Conservation (phyloP, 345 rosid genomes). For the Rhodamnia argentea region DNA sequence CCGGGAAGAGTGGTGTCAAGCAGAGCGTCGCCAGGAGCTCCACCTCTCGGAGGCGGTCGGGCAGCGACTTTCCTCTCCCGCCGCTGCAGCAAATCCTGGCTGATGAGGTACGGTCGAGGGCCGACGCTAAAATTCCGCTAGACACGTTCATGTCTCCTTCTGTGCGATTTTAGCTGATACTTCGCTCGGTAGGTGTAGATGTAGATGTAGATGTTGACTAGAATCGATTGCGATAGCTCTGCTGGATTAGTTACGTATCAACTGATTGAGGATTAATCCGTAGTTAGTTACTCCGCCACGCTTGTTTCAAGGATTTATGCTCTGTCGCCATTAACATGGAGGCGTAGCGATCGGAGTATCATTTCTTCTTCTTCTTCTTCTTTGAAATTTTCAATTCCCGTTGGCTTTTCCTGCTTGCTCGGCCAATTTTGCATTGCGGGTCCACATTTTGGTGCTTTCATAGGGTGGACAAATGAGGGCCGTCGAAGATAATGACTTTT, state of each 20-base stretch:
- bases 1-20: neutral
- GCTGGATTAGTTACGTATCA: neutral
- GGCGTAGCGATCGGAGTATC: neutral
- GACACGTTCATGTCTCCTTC: neutral
- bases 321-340: neutral
- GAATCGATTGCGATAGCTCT: neutral
- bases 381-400: neutral
- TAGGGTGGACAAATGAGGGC: neutral
- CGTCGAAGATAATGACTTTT: neutral
- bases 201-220: neutral
- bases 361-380: neutral
- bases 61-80: neutral
- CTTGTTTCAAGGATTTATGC: neutral
- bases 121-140: neutral
- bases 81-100: conserved; percentile 6
- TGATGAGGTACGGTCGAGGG: conserved; percentile 7
- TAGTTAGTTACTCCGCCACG: neutral
- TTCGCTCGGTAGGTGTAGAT: neutral
- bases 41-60: conserved; percentile 15
- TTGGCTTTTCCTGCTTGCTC: neutral
- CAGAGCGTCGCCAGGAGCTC: conserved; percentile 16
- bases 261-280: too few relatives aligned
- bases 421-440: neutral
- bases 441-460: neutral
- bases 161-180: neutral